Evolutionary conservation across 2,329 filamentous ascomycete genomes (phyloP), one percentile per base, ranked within the genome.

Genomic region (Fusarium sp.): DNA sequence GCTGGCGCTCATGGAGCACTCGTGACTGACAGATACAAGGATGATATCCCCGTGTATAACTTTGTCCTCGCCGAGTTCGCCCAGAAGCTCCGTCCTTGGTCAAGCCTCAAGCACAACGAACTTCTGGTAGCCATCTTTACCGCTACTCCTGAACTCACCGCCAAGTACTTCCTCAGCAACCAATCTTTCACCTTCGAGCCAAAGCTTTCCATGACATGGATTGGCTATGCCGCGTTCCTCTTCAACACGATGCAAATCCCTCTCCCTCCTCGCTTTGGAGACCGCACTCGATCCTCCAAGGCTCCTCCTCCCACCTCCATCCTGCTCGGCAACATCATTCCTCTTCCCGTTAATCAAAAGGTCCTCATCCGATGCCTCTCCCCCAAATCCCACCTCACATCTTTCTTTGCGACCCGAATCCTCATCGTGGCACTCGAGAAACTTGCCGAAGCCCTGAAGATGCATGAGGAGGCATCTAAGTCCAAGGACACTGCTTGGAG

Each of bases 121-220:
- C 88, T 99, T 11, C 84, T 98, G 2, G 85, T 96, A 6, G 88
- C 92, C 4, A 95, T 97, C 37, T 97, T 99, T 80, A 88, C 87
- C 71, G 90, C 90, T 9, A 94, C 93, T 0, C 96, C 97, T 1
- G 97, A 98, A 82, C 87, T 98, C 4, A 90, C 97, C 2, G 93
- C 95, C 50, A 92, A 95, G 78, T 99, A 97, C 81, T 98, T 98
- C 79, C 87, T 91, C 50, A 92, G 90, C 80, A 95, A 95, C 79
- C 91, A 90, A 69, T 90, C 92, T 63, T 97, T 98, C 78, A 90
- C 92, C 0, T 95, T 97, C 72, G 95, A 98, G 47, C 95, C 97
- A 0, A 98, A 98, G 80, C 87, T 97, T 6, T 97, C 95, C 4
- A 92, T 95, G 52, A 97, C 95, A 0, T 99, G 97, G 97, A 94